Percentiles rank a stretch among this genome's conserved stretches.
phyloP scores from a whole-genome alignment of 1,284 basidiomycete species.

The Pyrrhoderma noxium region DNA sequence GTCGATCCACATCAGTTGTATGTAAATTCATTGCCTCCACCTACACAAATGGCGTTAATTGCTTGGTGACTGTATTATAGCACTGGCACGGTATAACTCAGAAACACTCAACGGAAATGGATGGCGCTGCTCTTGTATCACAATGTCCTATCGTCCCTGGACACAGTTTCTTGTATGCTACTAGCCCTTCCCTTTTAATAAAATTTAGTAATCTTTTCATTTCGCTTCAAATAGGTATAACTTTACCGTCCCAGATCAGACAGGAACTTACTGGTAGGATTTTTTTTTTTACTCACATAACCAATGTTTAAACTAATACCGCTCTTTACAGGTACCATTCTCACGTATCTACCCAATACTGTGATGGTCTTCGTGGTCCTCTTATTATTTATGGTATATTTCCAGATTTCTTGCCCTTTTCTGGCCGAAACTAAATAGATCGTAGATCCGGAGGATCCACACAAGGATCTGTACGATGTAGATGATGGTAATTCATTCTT shows the following conservation, averaged over 20 bases:
- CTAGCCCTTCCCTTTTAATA: too few relatives aligned
- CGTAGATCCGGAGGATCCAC: slow-evolving; percentile 34
- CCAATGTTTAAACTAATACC: neutral
- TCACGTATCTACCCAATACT: slow-evolving; percentile 33
- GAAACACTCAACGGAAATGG: slow-evolving; percentile 29
- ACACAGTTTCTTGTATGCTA: slow-evolving; percentile 22
- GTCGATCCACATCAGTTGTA: slow-evolving; percentile 25
- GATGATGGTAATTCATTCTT: slow-evolving; percentile 29
- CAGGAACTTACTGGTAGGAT: slow-evolving; percentile 26
- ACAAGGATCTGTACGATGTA: slow-evolving; percentile 32
- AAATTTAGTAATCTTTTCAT: slow-evolving; percentile 26
- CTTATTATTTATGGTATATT: slow-evolving; percentile 31
- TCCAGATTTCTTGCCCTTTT: neutral
- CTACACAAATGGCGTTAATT: slow-evolving; percentile 25
- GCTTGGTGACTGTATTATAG: slow-evolving; percentile 29
- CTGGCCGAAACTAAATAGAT: neutral
- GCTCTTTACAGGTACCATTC: slow-evolving; percentile 17
- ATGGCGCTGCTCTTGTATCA: slow-evolving; percentile 32
- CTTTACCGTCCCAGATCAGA: slow-evolving; percentile 25
- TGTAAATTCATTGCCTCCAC: slow-evolving; percentile 1
- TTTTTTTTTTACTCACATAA: neutral
- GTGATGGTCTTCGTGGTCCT: slow-evolving; percentile 32
- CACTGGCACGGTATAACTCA: slow-evolving; percentile 28
- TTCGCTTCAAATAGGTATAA: slow-evolving; percentile 18
- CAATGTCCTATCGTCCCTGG: slow-evolving; percentile 30